These are phyloP conservation scores for Madurella fahalii DNA, from an alignment of 2,329 filamentous ascomycete genomes.

Conservation along the genomic window DNA sequence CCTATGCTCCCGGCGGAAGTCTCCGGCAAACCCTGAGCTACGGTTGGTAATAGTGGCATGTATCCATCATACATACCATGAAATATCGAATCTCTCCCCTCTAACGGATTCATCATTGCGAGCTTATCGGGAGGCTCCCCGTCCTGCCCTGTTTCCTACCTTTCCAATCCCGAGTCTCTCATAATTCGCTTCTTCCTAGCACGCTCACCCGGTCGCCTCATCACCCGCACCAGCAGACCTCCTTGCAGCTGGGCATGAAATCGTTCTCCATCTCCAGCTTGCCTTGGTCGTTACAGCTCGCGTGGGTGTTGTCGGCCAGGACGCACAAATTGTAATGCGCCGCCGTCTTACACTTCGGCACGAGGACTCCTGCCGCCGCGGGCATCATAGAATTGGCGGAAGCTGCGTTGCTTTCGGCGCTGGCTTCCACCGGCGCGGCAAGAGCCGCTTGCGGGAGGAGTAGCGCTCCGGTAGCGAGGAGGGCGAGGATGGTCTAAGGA, in stretches of 20 bases:
- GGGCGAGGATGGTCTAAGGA: not conserved
- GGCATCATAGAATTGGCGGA: not conserved
- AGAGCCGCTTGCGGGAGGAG: constrained; percentile 2
- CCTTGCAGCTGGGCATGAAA: constrained; percentile 18
- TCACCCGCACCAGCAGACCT: constrained; percentile 18
- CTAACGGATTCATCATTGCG: too few species aligned
- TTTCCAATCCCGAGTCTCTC: too few species aligned
- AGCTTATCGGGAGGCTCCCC: too few species aligned
- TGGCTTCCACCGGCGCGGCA: not conserved
- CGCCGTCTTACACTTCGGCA: constrained; percentile 16
- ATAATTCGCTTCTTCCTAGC: too few species aligned
- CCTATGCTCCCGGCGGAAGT: too few species aligned
- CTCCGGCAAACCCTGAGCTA: too few species aligned
- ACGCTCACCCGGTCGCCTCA: not conserved
- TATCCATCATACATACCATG: too few species aligned
- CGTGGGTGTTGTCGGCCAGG: constrained; percentile 11
- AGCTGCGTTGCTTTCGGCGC: not conserved
- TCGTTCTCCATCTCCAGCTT: constrained; percentile 19
- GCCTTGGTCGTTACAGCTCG: constrained; percentile 19
- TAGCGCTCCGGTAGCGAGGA: constrained; percentile 6
- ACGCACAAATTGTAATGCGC: constrained; percentile 14
- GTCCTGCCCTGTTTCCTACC: too few species aligned
- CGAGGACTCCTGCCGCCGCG: constrained; percentile 4
- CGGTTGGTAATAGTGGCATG: too few species aligned
- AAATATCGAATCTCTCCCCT: too few species aligned